Evolutionary conservation across 1,284 basidiomycete species (phyloP).

Genomic region (Rhodotorula sp.): DNA sequence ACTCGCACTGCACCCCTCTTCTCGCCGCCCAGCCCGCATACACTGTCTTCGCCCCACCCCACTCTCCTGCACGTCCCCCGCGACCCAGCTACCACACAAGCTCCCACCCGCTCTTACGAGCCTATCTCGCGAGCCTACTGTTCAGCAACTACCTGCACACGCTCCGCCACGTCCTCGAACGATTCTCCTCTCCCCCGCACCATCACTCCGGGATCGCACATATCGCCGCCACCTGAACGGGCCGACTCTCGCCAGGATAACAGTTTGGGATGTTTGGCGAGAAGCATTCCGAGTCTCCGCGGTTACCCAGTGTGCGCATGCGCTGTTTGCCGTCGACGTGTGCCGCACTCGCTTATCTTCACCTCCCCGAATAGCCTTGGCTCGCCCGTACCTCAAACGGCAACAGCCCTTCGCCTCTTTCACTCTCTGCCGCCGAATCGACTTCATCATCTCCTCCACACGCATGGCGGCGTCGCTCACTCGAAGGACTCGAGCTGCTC

Average conservation of each 20-base stretch:
- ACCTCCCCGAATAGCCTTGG: constrained; percentile 12
- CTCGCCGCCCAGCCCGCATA: too few relatives aligned
- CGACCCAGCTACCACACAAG: too few relatives aligned
- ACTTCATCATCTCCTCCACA: background rate
- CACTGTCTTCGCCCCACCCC: too few relatives aligned
- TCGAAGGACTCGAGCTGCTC: constrained; percentile 11
- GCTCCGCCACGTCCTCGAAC: too few relatives aligned
- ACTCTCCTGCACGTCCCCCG: too few relatives aligned
- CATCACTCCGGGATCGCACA: constrained; percentile 4
- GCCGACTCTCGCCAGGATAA: background rate
- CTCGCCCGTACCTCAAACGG: constrained; percentile 6
- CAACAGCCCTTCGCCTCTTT: constrained; percentile 24
- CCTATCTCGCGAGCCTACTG: too few relatives aligned
- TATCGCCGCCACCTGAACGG: background rate
- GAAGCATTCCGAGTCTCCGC: constrained; percentile 19
- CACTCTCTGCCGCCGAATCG: constrained; percentile 8
- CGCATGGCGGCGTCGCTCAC: background rate
- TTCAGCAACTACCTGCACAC: too few relatives aligned
- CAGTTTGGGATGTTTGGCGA: constrained; percentile 33
- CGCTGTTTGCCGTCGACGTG: background rate
- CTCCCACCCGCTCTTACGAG: too few relatives aligned
- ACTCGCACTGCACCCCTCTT: background rate
- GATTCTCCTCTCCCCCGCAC: too few relatives aligned
- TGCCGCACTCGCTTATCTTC: background rate
- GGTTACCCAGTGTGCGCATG: constrained; percentile 25